A percentile compares a stretch with the other conserved stretches of the same genome.
Evolutionary conservation across 2,329 filamentous ascomycete genomes (phyloP).

Genomic region (Fusarium veterinarium): DNA sequence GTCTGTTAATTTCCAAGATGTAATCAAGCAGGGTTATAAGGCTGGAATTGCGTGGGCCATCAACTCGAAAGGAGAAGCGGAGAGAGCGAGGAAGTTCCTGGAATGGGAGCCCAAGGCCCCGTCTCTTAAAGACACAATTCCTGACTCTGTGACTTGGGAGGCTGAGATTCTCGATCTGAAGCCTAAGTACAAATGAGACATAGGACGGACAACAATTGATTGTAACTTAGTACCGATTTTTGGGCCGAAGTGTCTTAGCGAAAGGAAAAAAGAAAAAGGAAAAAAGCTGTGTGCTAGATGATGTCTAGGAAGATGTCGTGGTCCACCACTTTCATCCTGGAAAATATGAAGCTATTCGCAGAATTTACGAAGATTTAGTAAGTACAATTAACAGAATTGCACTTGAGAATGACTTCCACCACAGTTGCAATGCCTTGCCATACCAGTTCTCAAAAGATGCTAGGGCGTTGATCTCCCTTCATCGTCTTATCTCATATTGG

Average conservation of each 20-base stretch:
- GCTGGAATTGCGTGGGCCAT: slow-evolving; percentile 49
- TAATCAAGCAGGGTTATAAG: slow-evolving; percentile 41
- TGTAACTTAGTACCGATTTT: neutral
- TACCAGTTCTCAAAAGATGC: neutral
- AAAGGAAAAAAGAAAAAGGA: no score
- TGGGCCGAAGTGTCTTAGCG: neutral
- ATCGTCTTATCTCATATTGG: neutral
- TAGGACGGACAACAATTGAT: neutral
- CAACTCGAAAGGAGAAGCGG: slow-evolving; percentile 59
- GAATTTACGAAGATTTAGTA: neutral
- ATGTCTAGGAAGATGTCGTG: neutral
- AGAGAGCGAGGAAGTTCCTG: slow-evolving; percentile 58
- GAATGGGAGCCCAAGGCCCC: slow-evolving; percentile 56
- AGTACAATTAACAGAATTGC: no score
- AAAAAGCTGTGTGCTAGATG: neutral
- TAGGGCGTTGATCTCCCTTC: neutral
- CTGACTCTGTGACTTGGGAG: slow-evolving; percentile 52
- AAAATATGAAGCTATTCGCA: neutral
- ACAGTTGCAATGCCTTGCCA: neutral
- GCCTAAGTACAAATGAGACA: slow-evolving; percentile 41
- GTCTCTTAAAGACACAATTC: slow-evolving; percentile 54
- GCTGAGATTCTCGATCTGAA: slow-evolving; percentile 52
- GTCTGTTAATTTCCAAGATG: slow-evolving; percentile 45
- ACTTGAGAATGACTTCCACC: no score
- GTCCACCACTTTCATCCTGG: neutral